A percentile compares a stretch with the other conserved stretches of the same genome.
Conservation (phyloP, 176 grass and related monocot genomes). For the Neostapfia colusana region DNA sequence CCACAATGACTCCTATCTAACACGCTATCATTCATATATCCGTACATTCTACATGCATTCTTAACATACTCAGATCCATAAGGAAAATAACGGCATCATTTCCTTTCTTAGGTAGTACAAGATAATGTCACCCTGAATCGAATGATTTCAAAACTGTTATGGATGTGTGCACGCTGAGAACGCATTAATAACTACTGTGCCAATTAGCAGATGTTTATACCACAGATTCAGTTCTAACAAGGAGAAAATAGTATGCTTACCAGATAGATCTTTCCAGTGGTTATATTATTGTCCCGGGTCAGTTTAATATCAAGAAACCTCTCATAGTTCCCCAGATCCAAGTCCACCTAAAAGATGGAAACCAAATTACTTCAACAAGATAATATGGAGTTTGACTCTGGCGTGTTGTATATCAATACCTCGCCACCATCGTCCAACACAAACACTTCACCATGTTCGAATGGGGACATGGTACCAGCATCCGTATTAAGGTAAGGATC, state of each 20-base stretch:
- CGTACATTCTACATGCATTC: background rate
- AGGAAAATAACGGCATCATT: constrained; percentile 16
- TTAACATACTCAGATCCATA: constrained; percentile 16
- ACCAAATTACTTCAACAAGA: constrained; percentile 10
- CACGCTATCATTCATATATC: constrained; percentile 23
- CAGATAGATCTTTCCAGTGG: constrained; percentile 79
- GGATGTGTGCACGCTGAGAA: constrained; percentile 21
- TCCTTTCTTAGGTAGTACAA: constrained; percentile 24
- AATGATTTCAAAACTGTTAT: constrained; percentile 1
- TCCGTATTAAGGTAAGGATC: constrained; percentile 66
- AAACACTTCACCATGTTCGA: constrained; percentile 66
- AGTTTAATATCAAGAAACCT: constrained; percentile 76
- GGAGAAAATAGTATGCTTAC: constrained; percentile 25
- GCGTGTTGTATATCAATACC: constrained; percentile 42
- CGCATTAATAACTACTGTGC: background rate
- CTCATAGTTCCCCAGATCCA: constrained; percentile 79
- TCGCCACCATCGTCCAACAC: constrained; percentile 75
- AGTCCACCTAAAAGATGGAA: constrained; percentile 56
- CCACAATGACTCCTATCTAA: constrained; percentile 5
- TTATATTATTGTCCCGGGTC: constrained; percentile 75
- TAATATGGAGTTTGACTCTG: constrained; percentile 7
- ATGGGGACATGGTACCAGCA: constrained; percentile 72
- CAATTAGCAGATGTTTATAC: background rate
- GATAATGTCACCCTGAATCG: constrained; percentile 19
- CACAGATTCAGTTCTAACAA: background rate